These are phyloP conservation scores for Cystoderma amianthinum DNA, from an alignment of 768 basidiomycete species.

Conservation along the genomic window DNA sequence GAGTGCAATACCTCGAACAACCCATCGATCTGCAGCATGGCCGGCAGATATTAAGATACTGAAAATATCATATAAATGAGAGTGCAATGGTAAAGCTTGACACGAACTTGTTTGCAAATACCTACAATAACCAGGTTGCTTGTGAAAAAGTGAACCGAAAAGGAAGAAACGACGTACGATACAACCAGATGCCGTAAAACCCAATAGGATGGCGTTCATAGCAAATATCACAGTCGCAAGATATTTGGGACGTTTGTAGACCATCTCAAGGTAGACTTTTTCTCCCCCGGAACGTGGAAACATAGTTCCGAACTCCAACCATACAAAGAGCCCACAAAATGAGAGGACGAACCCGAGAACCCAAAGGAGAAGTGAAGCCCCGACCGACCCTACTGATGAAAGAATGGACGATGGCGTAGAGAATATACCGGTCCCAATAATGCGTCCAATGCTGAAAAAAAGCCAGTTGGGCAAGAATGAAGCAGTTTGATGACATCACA, in stretches of 20 bases:
- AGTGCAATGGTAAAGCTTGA: too few relatives aligned
- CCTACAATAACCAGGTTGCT: constrained; percentile 8
- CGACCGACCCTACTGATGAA: constrained; percentile 46
- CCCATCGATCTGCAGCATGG: constrained; percentile 33
- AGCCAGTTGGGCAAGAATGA: too few relatives aligned
- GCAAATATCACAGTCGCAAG: constrained; percentile 44
- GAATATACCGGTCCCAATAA: too few relatives aligned
- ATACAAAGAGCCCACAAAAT: constrained; percentile 53
- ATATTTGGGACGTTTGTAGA: constrained; percentile 39
- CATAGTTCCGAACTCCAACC: constrained; percentile 62
- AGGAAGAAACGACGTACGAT: constrained; percentile 31
- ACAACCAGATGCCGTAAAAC: constrained; percentile 31
- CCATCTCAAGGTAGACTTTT: constrained; percentile 55
- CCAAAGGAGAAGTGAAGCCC: constrained; percentile 59
- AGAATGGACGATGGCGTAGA: constrained; percentile 56
- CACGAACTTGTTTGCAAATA: constrained; percentile 21
- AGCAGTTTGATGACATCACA: too few relatives aligned
- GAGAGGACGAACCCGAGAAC: constrained; percentile 53
- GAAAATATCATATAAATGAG: too few relatives aligned
- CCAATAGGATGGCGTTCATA: constrained; percentile 35
- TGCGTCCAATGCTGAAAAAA: too few relatives aligned
- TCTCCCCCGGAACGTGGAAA: constrained; percentile 57
- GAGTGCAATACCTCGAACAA: constrained; percentile 52
- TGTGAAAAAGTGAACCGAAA: constrained; percentile 1
- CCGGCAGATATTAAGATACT: constrained; percentile 43